phyloP scores from a whole-genome alignment of 352 stramenopile genomes.

The Lagenidium giganteum region DNA sequence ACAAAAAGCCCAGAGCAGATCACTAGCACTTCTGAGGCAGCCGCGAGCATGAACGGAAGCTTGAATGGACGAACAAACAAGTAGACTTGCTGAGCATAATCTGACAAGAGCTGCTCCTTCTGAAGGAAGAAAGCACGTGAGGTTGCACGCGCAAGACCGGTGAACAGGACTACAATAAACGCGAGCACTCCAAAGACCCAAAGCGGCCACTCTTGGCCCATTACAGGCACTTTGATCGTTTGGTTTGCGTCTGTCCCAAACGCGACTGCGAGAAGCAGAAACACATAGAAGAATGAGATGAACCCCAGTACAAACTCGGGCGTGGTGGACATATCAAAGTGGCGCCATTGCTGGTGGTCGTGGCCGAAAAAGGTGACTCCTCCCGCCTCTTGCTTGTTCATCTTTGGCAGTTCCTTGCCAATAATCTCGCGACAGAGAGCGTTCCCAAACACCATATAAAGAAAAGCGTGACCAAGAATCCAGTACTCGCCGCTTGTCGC shows the following conservation, averaged over 20 bases:
- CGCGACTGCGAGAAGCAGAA: slow-evolving; percentile 69
- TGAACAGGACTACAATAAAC: slow-evolving; percentile 80
- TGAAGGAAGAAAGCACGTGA: slow-evolving; percentile 80
- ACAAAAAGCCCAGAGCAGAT: slow-evolving; percentile 81
- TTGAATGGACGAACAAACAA: slow-evolving; percentile 53
- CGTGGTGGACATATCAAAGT: slow-evolving; percentile 71
- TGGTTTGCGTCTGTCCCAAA: slow-evolving; percentile 56
- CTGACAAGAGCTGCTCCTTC: slow-evolving; percentile 66
- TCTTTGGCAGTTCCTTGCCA: slow-evolving; percentile 67
- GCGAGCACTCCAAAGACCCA: slow-evolving; percentile 85
- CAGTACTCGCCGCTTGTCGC: slow-evolving; percentile 67
- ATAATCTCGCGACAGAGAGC: slow-evolving; percentile 82
- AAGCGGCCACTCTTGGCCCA: slow-evolving; percentile 67
- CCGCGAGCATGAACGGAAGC: slow-evolving; percentile 77
- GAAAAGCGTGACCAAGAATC: slow-evolving; percentile 72
- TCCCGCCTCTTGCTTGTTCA: slow-evolving; percentile 79
- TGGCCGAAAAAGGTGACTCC: slow-evolving; percentile 83
- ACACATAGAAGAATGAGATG: slow-evolving; percentile 84
- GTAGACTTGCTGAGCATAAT: slow-evolving; percentile 75
- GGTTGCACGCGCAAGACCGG: slow-evolving; percentile 62
- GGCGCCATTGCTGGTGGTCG: slow-evolving; percentile 52
- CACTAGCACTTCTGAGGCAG: slow-evolving; percentile 71
- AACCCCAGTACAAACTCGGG: slow-evolving; percentile 81
- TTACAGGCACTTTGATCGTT: slow-evolving; percentile 39
- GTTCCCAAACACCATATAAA: slow-evolving; percentile 77